Evolutionary conservation across 257 asterid genomes (phyloP), one percentile per base, ranked within the genome.

Genomic region (Nicotiana undulata): DNA sequence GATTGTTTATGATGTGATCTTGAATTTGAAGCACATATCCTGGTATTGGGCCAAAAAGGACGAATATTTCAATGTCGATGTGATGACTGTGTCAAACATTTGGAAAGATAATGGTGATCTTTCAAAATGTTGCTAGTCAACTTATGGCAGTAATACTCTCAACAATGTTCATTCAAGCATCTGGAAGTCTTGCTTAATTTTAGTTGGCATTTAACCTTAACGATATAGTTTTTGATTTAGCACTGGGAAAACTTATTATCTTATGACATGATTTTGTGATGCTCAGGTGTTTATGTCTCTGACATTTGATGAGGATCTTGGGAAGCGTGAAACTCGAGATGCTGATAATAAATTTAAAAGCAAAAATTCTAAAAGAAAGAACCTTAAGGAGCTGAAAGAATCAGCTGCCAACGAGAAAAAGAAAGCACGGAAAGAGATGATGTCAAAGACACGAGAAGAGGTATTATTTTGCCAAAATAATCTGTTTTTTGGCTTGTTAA

Each of bases 231-330:
- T 74, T 51, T 49, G 61, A 74, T 74, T 74, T 24, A 46, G 61
- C 79, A 49, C 10, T 26, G 61, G 44, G 44, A 74, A 20, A 24
- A 49, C 28, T 18, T 18, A 46, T 46, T 26, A 6, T 46, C 60
- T 22, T 37, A 6, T 44, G 20, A 61, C 77, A 32, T 63, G 79
- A 15, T 24, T 20, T 79, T 81, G 11, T 40, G 28, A 72, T 20
- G 37, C 44, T 81, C 85, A 96, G 98, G 98, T 90, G 77, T 85
- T 94, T 64, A 56, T 90, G 92, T 88, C 89, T 82, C 89, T 96
- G 72, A 86, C 90, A 75, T 96, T 96, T 82, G 98, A 96, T 79
- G 99, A 96, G 79, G 98, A 96, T 84, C 91, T 96, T 82, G 88
- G 94, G 68, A 96, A 88, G 79, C 86, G 90, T 28, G 92, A 88